Base-by-base conservation (phyloP, 2,329 filamentous ascomycete genomes). In the Plectosphaerella sp. region DNA sequence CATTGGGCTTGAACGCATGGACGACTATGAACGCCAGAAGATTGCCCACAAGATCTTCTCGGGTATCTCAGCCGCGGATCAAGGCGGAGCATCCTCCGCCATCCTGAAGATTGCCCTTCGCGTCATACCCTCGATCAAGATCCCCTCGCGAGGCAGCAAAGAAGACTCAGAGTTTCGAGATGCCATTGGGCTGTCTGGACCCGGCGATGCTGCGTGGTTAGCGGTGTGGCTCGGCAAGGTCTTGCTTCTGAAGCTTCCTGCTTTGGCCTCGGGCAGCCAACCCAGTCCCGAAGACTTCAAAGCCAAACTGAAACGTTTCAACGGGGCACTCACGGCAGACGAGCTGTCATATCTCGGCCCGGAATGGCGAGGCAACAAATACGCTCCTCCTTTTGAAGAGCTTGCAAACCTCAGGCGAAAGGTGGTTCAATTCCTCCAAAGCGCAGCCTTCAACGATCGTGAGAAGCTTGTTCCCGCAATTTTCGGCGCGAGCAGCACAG, bases 391-490 rank as follows among this genome's bases (percentile, higher is more conserved):
- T 2, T 61, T 54, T 42, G 51, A 52, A 18, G 51, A 54, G 78
- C 83, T 57, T 70, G 76, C 60, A 61, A 76, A 58, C 70, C 75
- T 58, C 74, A 86, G 61, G 82, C 57, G 60, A 4, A 81, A 84
- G 46, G 82, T 83, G 5, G 78, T 87, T 5, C 82, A 78, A 20
- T 84, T 97, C 51, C 73, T 99, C 18, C 84, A 88, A 3, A 96
- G 90, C 62, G 91, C 90, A 5, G 85, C 92, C 7, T 97, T 99
- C 67, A 85, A 75, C 0, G 91, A 97, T 55, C 72, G 83, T 1
- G 89, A 97, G 63, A 85, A 91, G 33, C 91, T 97, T 60, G 68
- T 97, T 12, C 88, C 93, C 1, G 88, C 91, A 1, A 71, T 97
- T 1, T 91, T 89, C 64, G 91, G 92, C 5, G 87, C 91, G 24